Conservation (phyloP, 441 rosid species). For the Eutrema salsugineum region DNA sequence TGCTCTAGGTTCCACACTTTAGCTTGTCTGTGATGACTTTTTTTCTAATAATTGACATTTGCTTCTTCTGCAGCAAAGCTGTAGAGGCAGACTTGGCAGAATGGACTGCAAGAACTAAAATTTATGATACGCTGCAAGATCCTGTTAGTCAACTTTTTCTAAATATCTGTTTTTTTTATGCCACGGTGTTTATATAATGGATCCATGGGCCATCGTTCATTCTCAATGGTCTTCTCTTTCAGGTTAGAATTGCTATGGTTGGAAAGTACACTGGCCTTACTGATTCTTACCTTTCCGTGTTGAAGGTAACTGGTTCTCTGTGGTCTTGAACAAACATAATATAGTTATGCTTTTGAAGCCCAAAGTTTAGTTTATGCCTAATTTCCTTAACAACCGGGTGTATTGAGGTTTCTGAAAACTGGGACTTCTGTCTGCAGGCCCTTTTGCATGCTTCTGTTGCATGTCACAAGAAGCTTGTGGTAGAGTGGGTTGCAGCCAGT, state of each 20-base stretch:
- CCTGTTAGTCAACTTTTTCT: slow-evolving; percentile 46
- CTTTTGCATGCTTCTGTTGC: slow-evolving; percentile 87
- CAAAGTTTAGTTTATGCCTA: neutral
- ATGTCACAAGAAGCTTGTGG: slow-evolving; percentile 52
- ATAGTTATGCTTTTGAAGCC: neutral
- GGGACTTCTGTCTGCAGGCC: slow-evolving; percentile 46
- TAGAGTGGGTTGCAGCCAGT: slow-evolving; percentile 86
- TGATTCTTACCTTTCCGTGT: slow-evolving; percentile 80
- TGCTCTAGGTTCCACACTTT: neutral
- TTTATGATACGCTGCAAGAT: slow-evolving; percentile 62
- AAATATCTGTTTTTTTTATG: neutral
- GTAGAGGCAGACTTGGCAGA: slow-evolving; percentile 52
- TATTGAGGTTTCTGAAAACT: neutral
- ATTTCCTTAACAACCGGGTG: neutral
- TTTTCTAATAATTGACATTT: slow-evolving; percentile 15
- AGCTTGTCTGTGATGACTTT: neutral
- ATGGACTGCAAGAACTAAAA: slow-evolving; percentile 75
- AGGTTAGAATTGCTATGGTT: slow-evolving; percentile 77
- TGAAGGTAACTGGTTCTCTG: slow-evolving; percentile 47
- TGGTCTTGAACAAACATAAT: neutral
- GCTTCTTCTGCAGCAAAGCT: slow-evolving; percentile 43
- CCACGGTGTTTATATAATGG: neutral
- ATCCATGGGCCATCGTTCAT: slow-evolving; percentile 12
- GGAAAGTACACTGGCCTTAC: slow-evolving; percentile 78
- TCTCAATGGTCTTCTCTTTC: slow-evolving; percentile 27